Evolutionary conservation across 495 filamentous ascomycete genomes (phyloP).

Genomic region (Aspergillus hancockii): DNA sequence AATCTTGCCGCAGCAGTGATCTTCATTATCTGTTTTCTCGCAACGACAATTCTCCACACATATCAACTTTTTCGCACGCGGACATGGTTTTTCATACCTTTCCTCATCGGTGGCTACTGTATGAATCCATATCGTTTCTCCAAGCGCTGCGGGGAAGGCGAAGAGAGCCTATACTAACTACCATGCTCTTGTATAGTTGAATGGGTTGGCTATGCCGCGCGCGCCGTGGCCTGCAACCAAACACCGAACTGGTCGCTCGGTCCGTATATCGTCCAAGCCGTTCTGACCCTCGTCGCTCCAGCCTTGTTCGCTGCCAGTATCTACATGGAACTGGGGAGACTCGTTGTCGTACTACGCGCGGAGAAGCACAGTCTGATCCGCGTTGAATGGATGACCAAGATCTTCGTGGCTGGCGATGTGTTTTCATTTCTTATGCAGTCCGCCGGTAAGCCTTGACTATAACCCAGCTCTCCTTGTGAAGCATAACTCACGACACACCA

Average conservation of each 20-base stretch:
- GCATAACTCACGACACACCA: background rate
- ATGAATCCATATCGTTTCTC: constrained; percentile 21
- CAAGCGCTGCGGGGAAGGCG: too few species aligned
- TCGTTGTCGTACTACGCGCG: constrained; percentile 42
- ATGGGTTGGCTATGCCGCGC: constrained; percentile 51
- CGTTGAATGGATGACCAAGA: constrained; percentile 15
- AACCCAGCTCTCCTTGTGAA: background rate
- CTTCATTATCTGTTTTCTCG: constrained; percentile 52
- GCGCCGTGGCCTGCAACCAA: constrained; percentile 30
- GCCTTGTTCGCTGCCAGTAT: constrained; percentile 50
- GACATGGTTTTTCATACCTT: constrained; percentile 63
- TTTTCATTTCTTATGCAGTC: constrained; percentile 20
- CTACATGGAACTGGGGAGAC: constrained; percentile 52
- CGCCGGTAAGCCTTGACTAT: constrained; percentile 9
- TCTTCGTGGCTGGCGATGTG: constrained; percentile 27
- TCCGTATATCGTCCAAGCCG: constrained; percentile 29
- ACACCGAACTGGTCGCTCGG: constrained; percentile 17
- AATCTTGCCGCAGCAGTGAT: constrained; percentile 47
- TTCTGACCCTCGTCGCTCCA: constrained; percentile 37
- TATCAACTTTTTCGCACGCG: constrained; percentile 45
- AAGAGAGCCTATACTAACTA: background rate
- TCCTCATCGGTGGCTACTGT: constrained; percentile 58
- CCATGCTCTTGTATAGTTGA: constrained; percentile 6
- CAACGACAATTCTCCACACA: constrained; percentile 41
- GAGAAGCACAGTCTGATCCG: constrained; percentile 22